Base-by-base conservation (phyloP, 345 rosid species). In the Citrus inodora region DNA sequence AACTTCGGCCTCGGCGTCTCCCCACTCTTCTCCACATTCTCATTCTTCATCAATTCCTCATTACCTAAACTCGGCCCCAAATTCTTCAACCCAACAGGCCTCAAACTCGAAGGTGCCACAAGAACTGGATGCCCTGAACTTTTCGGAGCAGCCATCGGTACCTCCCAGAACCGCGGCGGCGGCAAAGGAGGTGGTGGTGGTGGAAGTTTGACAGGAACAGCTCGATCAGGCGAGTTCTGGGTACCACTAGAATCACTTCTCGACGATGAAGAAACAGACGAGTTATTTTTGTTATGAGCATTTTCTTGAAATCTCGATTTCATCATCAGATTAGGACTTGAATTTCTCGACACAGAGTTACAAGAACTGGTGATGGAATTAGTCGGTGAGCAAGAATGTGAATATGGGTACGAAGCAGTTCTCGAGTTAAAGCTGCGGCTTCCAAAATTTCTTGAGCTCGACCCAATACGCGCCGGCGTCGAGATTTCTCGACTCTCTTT, bases 141-240 rank as follows among this genome's bases (percentile, higher is more conserved):
- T 32, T 73, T 28, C 8, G 71, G 73, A 21, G 16, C 32, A 5
- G 58, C 80, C n/a, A 46, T 85, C 11, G 92, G 88, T 66, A 74
- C 66, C 82, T 88, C 93, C 90, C 86, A 88, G 67, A 88, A 84
- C 30, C 87, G 86, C 2, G 81, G 76, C n/a, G 93, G 98, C 0
- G 93, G 94, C 38, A 78, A 89, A 2, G 90, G 92, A 10, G 93
- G 93, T 1, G 97, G 98, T 0, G 94, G 92, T 1, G 98, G 98
- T 1, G 98, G 98, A 60, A 88, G 89, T 73, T 83, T 89, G 16
- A 30, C 46, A 1, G 89, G 84, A 33, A 78, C 69, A 84, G 67
- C 76, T 67, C 72, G 63, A 48, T 74, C 84, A 4, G 70, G 79
- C 11, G 86, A 76, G 38, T 61, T 46, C 65, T 53, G 83, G 61